Conservation (phyloP, 1,284 basidiomycete species). For the Peniophora sp. region DNA sequence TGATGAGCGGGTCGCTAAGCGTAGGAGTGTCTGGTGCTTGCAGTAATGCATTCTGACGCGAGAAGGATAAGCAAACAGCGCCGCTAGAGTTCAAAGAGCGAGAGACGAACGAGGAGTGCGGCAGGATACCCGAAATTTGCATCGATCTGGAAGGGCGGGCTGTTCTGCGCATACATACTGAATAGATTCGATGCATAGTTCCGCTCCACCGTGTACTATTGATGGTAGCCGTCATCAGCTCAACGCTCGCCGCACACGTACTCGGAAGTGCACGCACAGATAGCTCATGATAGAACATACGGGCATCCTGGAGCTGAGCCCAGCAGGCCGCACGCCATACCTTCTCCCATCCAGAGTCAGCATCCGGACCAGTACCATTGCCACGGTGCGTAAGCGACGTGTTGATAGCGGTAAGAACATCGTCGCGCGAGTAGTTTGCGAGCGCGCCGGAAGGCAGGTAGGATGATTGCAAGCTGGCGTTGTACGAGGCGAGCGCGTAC, state of each 20-base stretch:
- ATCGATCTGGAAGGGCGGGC: constrained; percentile 64
- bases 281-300: constrained; percentile 54
- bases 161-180: constrained; percentile 44
- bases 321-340: constrained; percentile 66
- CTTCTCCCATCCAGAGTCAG: constrained; percentile 73
- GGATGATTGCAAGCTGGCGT: constrained; percentile 35
- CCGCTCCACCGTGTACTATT: constrained; percentile 52
- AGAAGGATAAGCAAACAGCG: constrained; percentile 25
- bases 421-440: constrained; percentile 37
- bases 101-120: constrained; percentile 48
- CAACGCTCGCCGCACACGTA: too few relatives aligned
- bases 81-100: constrained; percentile 34
- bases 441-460: constrained; percentile 21
- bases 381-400: constrained; percentile 60
- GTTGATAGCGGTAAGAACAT: constrained; percentile 48
- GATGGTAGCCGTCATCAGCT: background rate
- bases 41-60: constrained; percentile 51
- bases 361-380: constrained; percentile 64
- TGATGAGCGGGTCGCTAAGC: constrained; percentile 35
- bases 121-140: constrained; percentile 66
- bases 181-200: constrained; percentile 63
- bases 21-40: constrained; percentile 61
- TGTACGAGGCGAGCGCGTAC: constrained; percentile 55
- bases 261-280: constrained; percentile 32
- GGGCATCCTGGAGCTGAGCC: constrained; percentile 58